Conservation (phyloP, 495 filamentous ascomycete genomes). For the Darksidea phi region DNA sequence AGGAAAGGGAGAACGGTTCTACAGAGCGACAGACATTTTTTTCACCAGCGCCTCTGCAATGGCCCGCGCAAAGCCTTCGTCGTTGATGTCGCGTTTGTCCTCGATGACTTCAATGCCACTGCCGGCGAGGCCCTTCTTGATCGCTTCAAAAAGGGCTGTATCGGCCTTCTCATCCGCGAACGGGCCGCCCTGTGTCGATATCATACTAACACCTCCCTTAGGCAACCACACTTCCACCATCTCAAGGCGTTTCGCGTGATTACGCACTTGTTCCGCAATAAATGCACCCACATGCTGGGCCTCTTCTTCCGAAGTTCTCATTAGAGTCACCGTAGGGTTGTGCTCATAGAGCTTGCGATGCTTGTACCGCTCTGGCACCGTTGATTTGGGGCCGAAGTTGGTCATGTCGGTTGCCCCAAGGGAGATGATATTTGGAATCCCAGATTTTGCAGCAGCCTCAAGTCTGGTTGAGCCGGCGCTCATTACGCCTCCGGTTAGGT, state of each 20-base stretch:
- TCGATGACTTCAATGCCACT: conserved; percentile 44
- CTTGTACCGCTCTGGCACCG: conserved; percentile 52
- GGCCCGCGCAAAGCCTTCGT: conserved; percentile 47
- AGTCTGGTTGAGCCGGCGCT: conserved; percentile 55
- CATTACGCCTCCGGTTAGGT: conserved; percentile 61
- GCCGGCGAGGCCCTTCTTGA: conserved; percentile 39
- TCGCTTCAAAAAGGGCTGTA: conserved; percentile 40
- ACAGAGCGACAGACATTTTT: neutral
- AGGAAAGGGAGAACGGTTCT: neutral
- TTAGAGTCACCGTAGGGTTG: conserved; percentile 63
- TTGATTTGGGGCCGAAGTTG: conserved; percentile 60
- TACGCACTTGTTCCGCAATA: conserved; percentile 54
- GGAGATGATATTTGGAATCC: conserved; percentile 62
- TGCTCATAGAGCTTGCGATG: conserved; percentile 58
- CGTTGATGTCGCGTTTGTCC: conserved; percentile 49
- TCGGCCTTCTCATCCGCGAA: conserved; percentile 52
- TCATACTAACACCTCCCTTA: conserved; percentile 49
- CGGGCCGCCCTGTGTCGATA: conserved; percentile 37
- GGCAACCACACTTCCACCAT: conserved; percentile 59
- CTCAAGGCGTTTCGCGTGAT: conserved; percentile 34
- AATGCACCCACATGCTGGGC: conserved; percentile 52
- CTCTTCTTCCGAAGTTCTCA: conserved; percentile 59
- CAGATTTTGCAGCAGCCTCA: conserved; percentile 51
- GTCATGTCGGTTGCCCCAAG: conserved; percentile 68
- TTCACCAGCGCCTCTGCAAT: conserved; percentile 39